Percentiles rank a stretch among this genome's conserved stretches.
Evolutionary conservation across 192 early-diverging fungal genomes (phyloP).

Genomic region (Oehlia diaphana): DNA sequence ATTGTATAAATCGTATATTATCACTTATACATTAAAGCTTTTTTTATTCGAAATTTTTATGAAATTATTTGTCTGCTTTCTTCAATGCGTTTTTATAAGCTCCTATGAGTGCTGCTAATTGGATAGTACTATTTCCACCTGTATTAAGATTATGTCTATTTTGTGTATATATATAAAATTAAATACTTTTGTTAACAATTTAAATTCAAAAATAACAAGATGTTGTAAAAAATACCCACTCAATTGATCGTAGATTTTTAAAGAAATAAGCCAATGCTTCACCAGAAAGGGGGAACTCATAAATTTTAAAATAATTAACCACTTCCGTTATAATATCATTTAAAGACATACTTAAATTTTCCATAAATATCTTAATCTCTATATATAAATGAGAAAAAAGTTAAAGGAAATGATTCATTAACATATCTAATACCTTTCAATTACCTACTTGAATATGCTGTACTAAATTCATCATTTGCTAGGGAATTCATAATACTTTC

Average conservation of each 20-base stretch:
- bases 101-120: conserved; percentile 86
- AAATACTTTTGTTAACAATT: background rate
- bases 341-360: conserved; percentile 85
- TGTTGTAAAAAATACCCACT: conserved; percentile 55
- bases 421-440: background rate
- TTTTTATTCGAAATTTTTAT: background rate
- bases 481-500: conserved; percentile 74
- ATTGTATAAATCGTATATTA: background rate
- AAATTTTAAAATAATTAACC: conserved; percentile 56
- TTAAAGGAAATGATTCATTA: background rate
- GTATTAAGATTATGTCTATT: conserved; percentile 78
- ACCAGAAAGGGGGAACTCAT: conserved; percentile 68
- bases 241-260: conserved; percentile 84
- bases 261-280: conserved; percentile 68
- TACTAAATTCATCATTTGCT: conserved; percentile 83
- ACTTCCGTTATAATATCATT: conserved; percentile 89
- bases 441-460: conserved; percentile 61
- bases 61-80: background rate
- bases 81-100: conserved; percentile 68
- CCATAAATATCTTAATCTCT: conserved; percentile 77
- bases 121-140: conserved; percentile 85
- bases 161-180: background rate
- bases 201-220: conserved; percentile 7
- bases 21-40: background rate
- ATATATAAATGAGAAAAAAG: conserved; percentile 9